Evolutionary conservation across 1,284 basidiomycete species (phyloP), one percentile per base, ranked within the genome.

Genomic region (Tilletia setariae): DNA sequence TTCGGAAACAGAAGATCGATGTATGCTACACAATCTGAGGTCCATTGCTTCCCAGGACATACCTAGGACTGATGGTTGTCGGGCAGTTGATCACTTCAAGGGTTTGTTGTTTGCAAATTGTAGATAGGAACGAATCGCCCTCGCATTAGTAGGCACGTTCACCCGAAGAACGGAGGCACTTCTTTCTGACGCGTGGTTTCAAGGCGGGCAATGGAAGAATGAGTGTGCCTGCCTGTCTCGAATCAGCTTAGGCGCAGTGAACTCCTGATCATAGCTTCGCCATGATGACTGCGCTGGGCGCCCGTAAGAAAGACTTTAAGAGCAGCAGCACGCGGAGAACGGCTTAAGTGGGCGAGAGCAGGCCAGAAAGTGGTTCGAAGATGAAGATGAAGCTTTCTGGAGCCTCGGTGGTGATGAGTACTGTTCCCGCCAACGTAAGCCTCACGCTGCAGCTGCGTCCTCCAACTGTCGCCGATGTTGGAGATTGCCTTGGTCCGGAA

Each of bases 101-200:
- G 35, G 35, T 11, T 4, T 6, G 35, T 40, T 6, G 11, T 40
- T 40, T 40, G 35, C 11, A 74, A 7, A 72, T 69, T 25, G 74
- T 76, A 13, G 70, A 71, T 67, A 74, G 70, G 67, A 72, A 72
- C 67, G 68, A 68, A 65, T 64, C 65, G 63, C 83, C 83, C 62
- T 72, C 84, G 83, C 85, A 1, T 68, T 68, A 25, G 73, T 21
- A 35, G 67, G 68, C 63, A 64, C 69, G 47, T 76, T 74, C 19
- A 74, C 74, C 1, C 72, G 72, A n/a, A 77, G 69, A 63, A 72
- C 71, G 8, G 56, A 35, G 25, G 3, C 35, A 30, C 30, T 35
- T 19, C 28, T 4, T 21, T 61, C 56, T 13, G 19, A 13, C 56
- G 35, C 4, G 35, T 61, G 13, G 13, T 30, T 16, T 15, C 9